Conservation (phyloP, 2,329 filamentous ascomycete genomes). For the Diaporthe caulivora region DNA sequence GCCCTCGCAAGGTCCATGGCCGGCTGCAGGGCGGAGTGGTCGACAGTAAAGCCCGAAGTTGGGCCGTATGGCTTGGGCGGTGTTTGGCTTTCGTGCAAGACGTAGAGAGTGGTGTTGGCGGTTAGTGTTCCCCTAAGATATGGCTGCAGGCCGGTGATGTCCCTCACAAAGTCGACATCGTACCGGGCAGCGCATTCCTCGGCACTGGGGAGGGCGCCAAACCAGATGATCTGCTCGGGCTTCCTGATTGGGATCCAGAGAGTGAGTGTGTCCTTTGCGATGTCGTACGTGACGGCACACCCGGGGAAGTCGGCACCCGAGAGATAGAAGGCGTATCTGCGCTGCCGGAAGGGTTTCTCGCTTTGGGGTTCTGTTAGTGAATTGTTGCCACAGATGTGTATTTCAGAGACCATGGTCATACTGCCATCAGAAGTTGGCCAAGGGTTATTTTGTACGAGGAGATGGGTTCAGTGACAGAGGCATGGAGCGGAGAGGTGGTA, state of each 20-base stretch:
- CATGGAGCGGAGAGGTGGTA: neutral
- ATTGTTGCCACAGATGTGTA: too few relatives aligned
- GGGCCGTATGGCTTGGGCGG: constrained; percentile 38
- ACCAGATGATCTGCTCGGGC: constrained; percentile 72
- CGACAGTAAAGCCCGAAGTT: constrained; percentile 49
- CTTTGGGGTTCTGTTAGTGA: constrained; percentile 41
- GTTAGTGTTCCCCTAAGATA: constrained; percentile 64
- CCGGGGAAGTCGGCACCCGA: constrained; percentile 66
- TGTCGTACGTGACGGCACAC: constrained; percentile 69
- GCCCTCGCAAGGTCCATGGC: constrained; percentile 86
- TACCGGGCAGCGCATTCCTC: constrained; percentile 72
- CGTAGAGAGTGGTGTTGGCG: constrained; percentile 56
- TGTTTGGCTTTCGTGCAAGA: constrained; percentile 54
- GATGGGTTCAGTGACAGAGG: neutral
- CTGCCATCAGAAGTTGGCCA: too few relatives aligned
- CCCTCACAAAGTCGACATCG: constrained; percentile 79
- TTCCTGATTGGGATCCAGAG: constrained; percentile 81
- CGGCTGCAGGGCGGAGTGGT: constrained; percentile 67
- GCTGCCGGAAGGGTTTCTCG: constrained; percentile 67
- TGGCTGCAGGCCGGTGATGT: constrained; percentile 59
- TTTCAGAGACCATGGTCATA: too few relatives aligned
- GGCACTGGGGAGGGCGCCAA: constrained; percentile 69
- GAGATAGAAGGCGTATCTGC: constrained; percentile 73
- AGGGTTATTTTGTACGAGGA: neutral
- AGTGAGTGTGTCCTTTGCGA: constrained; percentile 70